Base-by-base conservation (phyloP, 345 rosid species). In the Ceriops tagal region DNA sequence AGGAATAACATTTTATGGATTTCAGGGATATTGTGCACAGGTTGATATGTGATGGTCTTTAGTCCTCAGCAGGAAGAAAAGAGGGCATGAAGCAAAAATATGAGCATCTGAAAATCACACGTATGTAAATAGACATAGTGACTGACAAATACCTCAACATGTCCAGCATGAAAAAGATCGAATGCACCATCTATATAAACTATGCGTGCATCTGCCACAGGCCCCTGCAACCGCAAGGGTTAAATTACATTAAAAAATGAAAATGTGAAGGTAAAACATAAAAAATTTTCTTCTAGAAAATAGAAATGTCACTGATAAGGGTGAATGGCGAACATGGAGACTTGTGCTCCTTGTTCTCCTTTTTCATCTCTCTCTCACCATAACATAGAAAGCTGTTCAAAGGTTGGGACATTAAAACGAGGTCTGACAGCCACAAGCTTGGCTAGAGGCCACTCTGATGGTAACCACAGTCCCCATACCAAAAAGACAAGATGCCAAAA, bases 111-210 rank as follows among this genome's bases (percentile, higher is more conserved):
- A 56, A 56, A 16, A 20, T 56, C 30, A 10, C 16, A 56, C 13
- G 30, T 1, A 56, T 16, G 55, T 13, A 56, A 39, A 34, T 1
- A 43, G n/a, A 39, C 61, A 37, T 13, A 26, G 20, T 30, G 49
- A 22, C 8, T 53, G 16, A 52, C 49, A 43, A 66, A 71, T 81
- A 89, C 92, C 96, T 89, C 92, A 22, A 87, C 90, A 79, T 87
- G 96, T 62, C 96, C 96, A 51, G 96, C 96, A 81, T 87, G 92
- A 74, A 89, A 89, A 68, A 89, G 88, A 82, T 89, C 96, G 76
- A 89, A 89, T 55, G 90, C 96, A 46, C 96, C 96, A 71, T 82
- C 96, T 13, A 89, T 87, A 70, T 89, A 89, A 73, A 89, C 70
- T 67, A 89, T 81, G 51, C 83, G 89, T 66, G 92, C 86, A 76